Conservation (phyloP, 371 early-diverging fungal genomes). For the Mucor circinelloides region DNA sequence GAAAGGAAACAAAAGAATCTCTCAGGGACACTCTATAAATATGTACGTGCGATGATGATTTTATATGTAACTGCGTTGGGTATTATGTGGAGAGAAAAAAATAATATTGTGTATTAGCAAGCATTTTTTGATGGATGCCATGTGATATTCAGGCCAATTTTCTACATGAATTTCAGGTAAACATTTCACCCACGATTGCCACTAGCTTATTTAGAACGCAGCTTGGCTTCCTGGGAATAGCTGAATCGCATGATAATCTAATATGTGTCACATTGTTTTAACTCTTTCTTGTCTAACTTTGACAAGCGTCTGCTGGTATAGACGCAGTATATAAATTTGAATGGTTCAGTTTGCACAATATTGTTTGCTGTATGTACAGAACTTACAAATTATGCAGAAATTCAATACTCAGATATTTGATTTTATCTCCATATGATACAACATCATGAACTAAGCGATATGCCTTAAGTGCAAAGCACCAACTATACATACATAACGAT, state of each 20-base stretch:
- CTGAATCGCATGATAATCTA: background rate
- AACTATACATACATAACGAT: no score
- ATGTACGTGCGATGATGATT: no score
- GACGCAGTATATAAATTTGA: no score
- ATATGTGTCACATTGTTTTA: background rate
- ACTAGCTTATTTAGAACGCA: background rate
- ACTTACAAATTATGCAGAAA: no score
- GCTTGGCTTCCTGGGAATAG: background rate
- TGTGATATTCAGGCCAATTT: slow-evolving; percentile 8
- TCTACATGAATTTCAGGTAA: background rate
- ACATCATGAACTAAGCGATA: no score
- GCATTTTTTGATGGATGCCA: slow-evolving; percentile 11
- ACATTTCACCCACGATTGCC: slow-evolving; percentile 1
- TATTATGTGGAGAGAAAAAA: background rate
- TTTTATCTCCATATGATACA: no score
- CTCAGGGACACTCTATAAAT: background rate
- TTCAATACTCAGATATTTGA: no score
- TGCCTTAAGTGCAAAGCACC: no score
- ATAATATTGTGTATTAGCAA: slow-evolving; percentile 5
- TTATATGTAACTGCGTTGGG: background rate
- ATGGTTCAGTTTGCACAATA: no score
- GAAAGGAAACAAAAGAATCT: background rate
- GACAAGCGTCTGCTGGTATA: background rate
- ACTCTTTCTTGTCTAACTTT: background rate
- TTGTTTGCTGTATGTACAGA: no score